phyloP scores from a whole-genome alignment of 2,329 filamentous ascomycete species.

The Phaeosphaeria sp. region DNA sequence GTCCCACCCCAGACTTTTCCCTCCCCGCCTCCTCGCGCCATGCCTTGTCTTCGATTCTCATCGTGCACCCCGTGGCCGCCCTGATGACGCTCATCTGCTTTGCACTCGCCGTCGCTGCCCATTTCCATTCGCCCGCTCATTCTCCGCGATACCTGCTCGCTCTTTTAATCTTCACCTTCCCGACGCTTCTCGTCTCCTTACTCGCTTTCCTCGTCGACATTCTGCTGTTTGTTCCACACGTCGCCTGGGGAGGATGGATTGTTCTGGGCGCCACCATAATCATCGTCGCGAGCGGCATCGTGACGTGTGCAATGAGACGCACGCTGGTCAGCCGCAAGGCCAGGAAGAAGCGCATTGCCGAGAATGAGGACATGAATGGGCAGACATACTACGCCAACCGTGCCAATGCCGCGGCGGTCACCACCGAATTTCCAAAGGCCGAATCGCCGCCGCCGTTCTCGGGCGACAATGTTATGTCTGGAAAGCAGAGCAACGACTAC shows the following conservation, averaged over 20 bases:
- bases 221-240: slow-evolving; percentile 89
- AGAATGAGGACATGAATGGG: slow-evolving; percentile 97
- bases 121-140: slow-evolving; percentile 87
- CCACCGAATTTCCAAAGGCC: slow-evolving; percentile 54
- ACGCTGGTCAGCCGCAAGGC: slow-evolving; percentile 91
- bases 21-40: slow-evolving; percentile 69
- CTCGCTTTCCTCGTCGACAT: slow-evolving; percentile 93
- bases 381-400: slow-evolving; percentile 78
- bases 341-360: slow-evolving; percentile 87
- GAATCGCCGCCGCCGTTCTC: slow-evolving; percentile 62
- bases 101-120: slow-evolving; percentile 77
- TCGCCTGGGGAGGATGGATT: slow-evolving; percentile 93
- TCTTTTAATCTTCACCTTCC: slow-evolving; percentile 83
- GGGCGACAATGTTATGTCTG: slow-evolving; percentile 63
- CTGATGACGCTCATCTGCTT: slow-evolving; percentile 86
- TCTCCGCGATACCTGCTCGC: slow-evolving; percentile 86
- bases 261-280: slow-evolving; percentile 88
- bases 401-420: slow-evolving; percentile 33
- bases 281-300: slow-evolving; percentile 79
- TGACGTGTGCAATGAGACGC: slow-evolving; percentile 93
- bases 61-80: slow-evolving; percentile 91
- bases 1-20: slow-evolving; percentile 61
- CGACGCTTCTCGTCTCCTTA: slow-evolving; percentile 82
- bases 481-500: slow-evolving; percentile 59
- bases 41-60: slow-evolving; percentile 83